Conservation (phyloP, 177 flowering plant species). For the Vitis hybrid region DNA sequence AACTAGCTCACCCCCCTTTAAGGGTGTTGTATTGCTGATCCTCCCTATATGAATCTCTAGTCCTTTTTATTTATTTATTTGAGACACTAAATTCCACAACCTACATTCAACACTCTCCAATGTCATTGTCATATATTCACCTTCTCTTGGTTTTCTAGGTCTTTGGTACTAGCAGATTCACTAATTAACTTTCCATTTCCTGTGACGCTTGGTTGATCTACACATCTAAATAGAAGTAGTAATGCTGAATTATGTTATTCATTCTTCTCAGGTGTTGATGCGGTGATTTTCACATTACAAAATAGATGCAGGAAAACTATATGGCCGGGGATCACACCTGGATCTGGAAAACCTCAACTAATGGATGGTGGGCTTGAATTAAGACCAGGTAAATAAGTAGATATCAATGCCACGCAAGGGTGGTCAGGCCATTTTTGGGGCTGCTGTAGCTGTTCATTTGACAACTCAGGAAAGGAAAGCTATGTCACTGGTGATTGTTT, state of each 20-base stretch:
- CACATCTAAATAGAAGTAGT: too few species aligned
- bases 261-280: slow-evolving; percentile 14
- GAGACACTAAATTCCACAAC: too few species aligned
- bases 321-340: slow-evolving; percentile 29
- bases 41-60: not conserved
- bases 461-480: slow-evolving; percentile 16
- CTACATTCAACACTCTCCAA: not conserved
- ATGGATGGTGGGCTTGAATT: slow-evolving; percentile 22
- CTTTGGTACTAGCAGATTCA: not conserved
- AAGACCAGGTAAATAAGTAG: slow-evolving; percentile 5
- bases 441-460: slow-evolving; percentile 19
- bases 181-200: not conserved
- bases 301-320: slow-evolving; percentile 22
- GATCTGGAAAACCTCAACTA: slow-evolving; percentile 20
- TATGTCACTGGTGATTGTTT: slow-evolving; percentile 33
- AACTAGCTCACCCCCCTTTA: not conserved
- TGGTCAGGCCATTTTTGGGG: slow-evolving; percentile 40
- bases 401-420: slow-evolving; percentile 8
- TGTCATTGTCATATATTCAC: not conserved
- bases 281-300: slow-evolving; percentile 17
- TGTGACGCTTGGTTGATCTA: not conserved
- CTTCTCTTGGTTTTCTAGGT: not conserved
- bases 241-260: not conserved
- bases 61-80: not conserved
- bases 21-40: not conserved